Base-by-base conservation (phyloP, 2,329 filamentous ascomycete genomes). In the Fusarium hainanense region DNA sequence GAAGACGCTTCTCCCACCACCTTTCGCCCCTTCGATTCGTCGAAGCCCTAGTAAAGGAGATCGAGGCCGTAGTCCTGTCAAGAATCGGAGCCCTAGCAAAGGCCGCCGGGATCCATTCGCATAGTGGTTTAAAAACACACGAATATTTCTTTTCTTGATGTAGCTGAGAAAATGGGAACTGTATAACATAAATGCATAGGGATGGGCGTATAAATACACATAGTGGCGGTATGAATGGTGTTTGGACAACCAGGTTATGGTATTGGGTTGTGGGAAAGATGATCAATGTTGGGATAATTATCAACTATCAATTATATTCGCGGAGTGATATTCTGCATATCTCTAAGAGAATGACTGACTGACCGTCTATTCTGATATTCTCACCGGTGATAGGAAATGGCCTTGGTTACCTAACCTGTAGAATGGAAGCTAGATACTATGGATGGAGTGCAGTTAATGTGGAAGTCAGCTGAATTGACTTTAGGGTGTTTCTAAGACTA, bases 31-130 rank as follows among this genome's bases (percentile, higher is more conserved):
- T 6, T 83, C 82, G 10, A 74, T 77, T 10, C 80, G 83, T 54
- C 80, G 83, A 54, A 86, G 80, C 70, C 85, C 85, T 0, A 83
- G 78, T 65, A 88, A 88, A 72, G 79, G 77, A 1, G 84, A 87
- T 7, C 79, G 85, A 47, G 80, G 80, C 14, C 76, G 81, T 20
- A 88, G 85, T 55, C 85, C 85, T 1, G 72, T 81, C 11, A 88
- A 87, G 75, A 68, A 72, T 32, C 77, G 80, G 21, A 83, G 79
- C 55, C 79, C 81, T 1, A 79, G 74, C 70, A 84, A 83, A 70
- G 71, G 65, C 11, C 62, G 54, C 20, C 59, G 70, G 16, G 61
- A 57, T 13, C 52, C 47, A 25, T 60, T 63, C 57, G 66, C 56
- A 37, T 59, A 66, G 18, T 13, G 54, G 23, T 14, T 12, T 34